Percentiles rank a stretch among this genome's conserved stretches.
These are phyloP conservation scores for Taiwanofungus camphoratus DNA, from an alignment of 1,284 basidiomycete species.

Conservation along the genomic window DNA sequence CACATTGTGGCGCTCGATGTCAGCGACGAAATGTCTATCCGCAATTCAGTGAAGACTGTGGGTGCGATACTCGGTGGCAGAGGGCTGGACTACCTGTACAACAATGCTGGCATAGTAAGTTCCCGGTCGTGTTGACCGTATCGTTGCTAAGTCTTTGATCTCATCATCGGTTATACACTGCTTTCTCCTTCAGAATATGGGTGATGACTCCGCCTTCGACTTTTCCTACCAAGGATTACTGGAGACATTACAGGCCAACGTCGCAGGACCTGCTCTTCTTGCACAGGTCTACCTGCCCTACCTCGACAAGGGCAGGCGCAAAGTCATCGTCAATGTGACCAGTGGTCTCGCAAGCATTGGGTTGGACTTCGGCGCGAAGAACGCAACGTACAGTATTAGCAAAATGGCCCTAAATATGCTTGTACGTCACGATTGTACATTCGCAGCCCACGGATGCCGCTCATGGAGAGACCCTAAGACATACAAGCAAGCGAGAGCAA, in stretches of 20 bases:
- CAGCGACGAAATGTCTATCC: conserved; percentile 21
- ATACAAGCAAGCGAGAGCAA: conserved; percentile 28
- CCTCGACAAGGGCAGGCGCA: conserved; percentile 27
- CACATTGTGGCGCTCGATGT: conserved; percentile 29
- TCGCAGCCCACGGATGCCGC: too few relatives aligned
- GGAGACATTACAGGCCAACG: conserved; percentile 26
- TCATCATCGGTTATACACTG: too few relatives aligned
- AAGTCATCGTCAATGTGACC: conserved; percentile 32
- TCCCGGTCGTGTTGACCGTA: not conserved
- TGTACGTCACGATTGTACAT: conserved; percentile 19
- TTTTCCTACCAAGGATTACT: conserved; percentile 18
- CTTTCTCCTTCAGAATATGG: conserved; percentile 20
- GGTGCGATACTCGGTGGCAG: conserved; percentile 19
- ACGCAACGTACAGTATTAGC: conserved; percentile 26
- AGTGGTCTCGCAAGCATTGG: conserved; percentile 29
- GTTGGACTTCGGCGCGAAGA: conserved; percentile 18
- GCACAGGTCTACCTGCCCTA: conserved; percentile 27
- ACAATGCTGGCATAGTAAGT: conserved; percentile 33
- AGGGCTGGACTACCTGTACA: conserved; percentile 33
- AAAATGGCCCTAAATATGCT: conserved; percentile 29
- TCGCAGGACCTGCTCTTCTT: conserved; percentile 30
- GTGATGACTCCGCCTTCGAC: conserved; percentile 22
- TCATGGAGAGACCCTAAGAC: too few relatives aligned
- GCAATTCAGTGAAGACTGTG: conserved; percentile 15
- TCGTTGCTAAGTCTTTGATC: conserved; percentile 3